Percentiles rank a stretch among this genome's conserved stretches.
phyloP scores from a whole-genome alignment of 2,329 filamentous ascomycete genomes.

The Botryotinia narcissicola region DNA sequence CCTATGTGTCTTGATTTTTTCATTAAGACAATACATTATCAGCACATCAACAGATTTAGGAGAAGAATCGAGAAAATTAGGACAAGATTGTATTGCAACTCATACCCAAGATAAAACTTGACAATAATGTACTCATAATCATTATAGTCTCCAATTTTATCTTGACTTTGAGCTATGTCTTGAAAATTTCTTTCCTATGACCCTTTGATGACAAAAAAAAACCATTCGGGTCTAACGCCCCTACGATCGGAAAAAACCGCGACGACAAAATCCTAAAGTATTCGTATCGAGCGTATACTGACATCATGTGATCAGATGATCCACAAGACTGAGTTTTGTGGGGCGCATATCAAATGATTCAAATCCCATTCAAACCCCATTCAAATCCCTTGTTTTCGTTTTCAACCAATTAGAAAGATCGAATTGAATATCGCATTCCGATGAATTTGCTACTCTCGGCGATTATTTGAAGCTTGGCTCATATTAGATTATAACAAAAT shows the following conservation, averaged over 20 bases:
- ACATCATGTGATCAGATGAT: conserved; percentile 9
- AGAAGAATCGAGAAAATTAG: not conserved
- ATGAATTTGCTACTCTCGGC: not conserved
- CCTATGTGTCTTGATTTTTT: not conserved
- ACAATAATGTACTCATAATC: not conserved
- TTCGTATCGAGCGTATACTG: no score
- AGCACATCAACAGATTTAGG: not conserved
- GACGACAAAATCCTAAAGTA: not conserved
- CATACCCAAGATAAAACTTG: not conserved
- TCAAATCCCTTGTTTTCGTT: not conserved
- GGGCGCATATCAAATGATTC: not conserved
- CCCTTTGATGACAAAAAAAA: not conserved
- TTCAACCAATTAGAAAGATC: not conserved
- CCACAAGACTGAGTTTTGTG: conserved; percentile 8
- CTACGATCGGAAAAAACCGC: conserved; percentile 4
- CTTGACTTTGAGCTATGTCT: not conserved
- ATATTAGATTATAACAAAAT: not conserved
- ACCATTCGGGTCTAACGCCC: not conserved
- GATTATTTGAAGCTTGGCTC: not conserved
- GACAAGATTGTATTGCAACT: not conserved
- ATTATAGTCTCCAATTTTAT: not conserved
- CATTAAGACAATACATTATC: not conserved
- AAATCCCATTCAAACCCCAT: not conserved
- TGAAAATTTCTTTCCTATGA: not conserved
- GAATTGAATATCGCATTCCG: not conserved